A percentile compares a stretch with the other conserved stretches of the same genome.
Evolutionary conservation across 495 filamentous ascomycete genomes (phyloP).

Genomic region (Chaetomidium leptoderma): DNA sequence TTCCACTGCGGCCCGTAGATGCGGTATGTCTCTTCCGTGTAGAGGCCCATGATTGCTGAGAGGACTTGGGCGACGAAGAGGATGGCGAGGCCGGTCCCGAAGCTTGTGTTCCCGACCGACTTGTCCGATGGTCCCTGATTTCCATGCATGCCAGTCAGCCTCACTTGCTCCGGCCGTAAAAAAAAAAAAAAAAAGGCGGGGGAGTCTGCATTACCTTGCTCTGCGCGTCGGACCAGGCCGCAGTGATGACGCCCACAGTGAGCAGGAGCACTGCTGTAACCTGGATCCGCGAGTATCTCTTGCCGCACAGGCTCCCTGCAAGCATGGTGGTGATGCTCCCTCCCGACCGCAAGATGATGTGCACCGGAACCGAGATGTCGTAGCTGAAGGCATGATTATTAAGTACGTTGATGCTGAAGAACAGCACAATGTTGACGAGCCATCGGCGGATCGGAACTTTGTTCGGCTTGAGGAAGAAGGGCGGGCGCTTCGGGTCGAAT

Average conservation of each 20-base stretch:
- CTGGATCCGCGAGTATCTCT: slow-evolving; percentile 75
- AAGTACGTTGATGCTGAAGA: slow-evolving; percentile 84
- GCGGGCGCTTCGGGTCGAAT: slow-evolving; percentile 53
- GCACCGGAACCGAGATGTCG: slow-evolving; percentile 91
- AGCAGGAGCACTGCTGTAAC: slow-evolving; percentile 73
- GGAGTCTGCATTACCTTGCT: too few species aligned
- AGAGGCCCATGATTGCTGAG: slow-evolving; percentile 91
- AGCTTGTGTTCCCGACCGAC: slow-evolving; percentile 35
- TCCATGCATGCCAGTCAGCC: slow-evolving; percentile 17
- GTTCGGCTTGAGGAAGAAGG: slow-evolving; percentile 68
- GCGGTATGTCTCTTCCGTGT: slow-evolving; percentile 84
- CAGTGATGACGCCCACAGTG: slow-evolving; percentile 78
- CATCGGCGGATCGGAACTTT: slow-evolving; percentile 81
- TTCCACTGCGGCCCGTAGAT: slow-evolving; percentile 86
- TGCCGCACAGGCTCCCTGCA: slow-evolving; percentile 78
- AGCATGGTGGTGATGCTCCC: slow-evolving; percentile 91
- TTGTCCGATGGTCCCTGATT: slow-evolving; percentile 31
- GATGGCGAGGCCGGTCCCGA: slow-evolving; percentile 74
- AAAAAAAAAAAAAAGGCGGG: slow-evolving; percentile 18
- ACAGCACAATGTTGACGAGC: slow-evolving; percentile 83
- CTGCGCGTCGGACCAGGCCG: slow-evolving; percentile 82
- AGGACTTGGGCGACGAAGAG: slow-evolving; percentile 85
- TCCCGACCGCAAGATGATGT: slow-evolving; percentile 93
- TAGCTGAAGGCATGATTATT: slow-evolving; percentile 99
- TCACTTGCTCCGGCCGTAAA: too few species aligned